Evolutionary conservation across 129 eudicot genomes (phyloP), one percentile per base, ranked within the genome.

Genomic region (Tagetes erecta): DNA sequence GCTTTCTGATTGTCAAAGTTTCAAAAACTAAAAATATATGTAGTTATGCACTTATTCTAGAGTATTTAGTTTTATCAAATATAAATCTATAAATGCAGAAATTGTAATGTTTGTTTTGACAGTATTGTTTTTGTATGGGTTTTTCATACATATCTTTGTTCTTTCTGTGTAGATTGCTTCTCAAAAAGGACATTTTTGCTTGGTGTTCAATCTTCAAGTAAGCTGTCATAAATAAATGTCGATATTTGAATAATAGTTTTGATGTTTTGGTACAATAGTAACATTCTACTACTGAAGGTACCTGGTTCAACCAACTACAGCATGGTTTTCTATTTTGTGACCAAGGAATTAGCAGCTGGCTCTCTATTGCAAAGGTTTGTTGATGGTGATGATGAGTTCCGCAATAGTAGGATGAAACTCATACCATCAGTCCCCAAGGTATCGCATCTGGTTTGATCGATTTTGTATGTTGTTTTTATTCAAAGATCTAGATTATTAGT

Each of bases 371-470:
- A 94, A 80, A 90, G 96, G 35, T 94, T 94, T 88, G 96, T 94
- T 46, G 97, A 91, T 41, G 99, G 99, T 64, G 99, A 94, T 85
- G 99, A 94, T 66, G 99, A 94, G 86, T 94, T 94, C 51, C 99
- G 99, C 69, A 94, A 90, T 67, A 91, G 97, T 77, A 84, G 99
- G 68, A 82, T 94, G 76, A 94, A 94, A 79, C 97, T 94, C 80
- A 94, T 94, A 74, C 99, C 99, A 57, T 88, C 96, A 71, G 97
- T 90, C 66, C 99, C 99, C 13, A 90, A 94, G 99, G 99, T 93
- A 87, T 35, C 46, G 58, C 52, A 57, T 58, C 0, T 55, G 49
- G 39, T 33, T 76, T 57, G 13, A 62, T 68, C 33, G 34, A 56
- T 67, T 55, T 8, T 67, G 67, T 13, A 59, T 8, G 34, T 59